phyloP scores from a whole-genome alignment of 768 basidiomycete genomes.

The Leccinum obscurum region DNA sequence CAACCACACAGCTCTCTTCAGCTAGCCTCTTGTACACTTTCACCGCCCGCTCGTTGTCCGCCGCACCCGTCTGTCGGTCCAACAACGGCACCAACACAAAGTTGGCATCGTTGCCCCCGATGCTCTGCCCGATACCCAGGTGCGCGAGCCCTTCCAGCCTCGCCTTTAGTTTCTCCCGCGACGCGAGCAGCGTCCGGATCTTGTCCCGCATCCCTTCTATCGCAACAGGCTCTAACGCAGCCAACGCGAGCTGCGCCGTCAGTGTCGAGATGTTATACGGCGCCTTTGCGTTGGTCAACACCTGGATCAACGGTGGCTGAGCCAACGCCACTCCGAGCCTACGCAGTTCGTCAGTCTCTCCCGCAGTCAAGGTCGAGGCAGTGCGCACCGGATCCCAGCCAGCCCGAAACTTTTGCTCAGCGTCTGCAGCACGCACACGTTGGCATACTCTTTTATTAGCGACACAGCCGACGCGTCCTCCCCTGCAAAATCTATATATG shows the following conservation, averaged over 20 bases:
- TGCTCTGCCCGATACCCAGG: conserved; percentile 60
- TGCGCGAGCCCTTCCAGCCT: conserved; percentile 47
- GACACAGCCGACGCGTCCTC: conserved; percentile 60
- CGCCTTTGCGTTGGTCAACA: conserved; percentile 93
- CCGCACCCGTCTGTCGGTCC: conserved; percentile 30
- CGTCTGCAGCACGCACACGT: conserved; percentile 94
- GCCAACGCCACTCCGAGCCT: conserved; percentile 91
- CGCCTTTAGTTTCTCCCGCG: conserved; percentile 55
- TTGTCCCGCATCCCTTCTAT: conserved; percentile 66
- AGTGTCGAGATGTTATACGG: conserved; percentile 96
- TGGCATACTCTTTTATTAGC: conserved; percentile 78
- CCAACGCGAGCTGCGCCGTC: conserved; percentile 77
- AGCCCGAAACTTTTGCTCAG: conserved; percentile 95
- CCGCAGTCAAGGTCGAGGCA: neutral
- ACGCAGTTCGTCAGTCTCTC: neutral
- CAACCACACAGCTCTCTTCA: conserved; percentile 83
- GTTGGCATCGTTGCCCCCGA: conserved; percentile 89
- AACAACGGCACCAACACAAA: conserved; percentile 41
- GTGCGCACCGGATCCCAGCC: conserved; percentile 84
- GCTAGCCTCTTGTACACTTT: conserved; percentile 80
- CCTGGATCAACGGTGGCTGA: conserved; percentile 85
- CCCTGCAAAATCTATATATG: conserved; percentile 92
- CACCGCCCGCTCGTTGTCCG: conserved; percentile 62
- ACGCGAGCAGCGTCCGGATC: conserved; percentile 53
- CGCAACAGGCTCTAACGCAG: conserved; percentile 71